Conservation (phyloP, 2,329 filamentous ascomycete species). For the Scleromitrula shiraiana region DNA sequence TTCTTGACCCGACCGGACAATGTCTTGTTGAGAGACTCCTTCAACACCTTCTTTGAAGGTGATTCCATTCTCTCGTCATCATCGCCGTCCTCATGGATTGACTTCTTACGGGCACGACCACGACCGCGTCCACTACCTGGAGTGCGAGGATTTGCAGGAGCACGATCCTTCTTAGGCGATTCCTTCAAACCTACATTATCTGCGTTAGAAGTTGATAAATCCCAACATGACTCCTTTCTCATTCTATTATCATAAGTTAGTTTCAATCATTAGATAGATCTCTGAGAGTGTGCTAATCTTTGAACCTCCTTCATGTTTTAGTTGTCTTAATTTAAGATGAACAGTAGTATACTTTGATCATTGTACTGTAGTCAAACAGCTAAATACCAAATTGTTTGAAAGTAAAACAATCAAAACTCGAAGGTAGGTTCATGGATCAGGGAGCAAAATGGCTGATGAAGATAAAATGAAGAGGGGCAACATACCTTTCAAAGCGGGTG, state of each 20-base stretch:
- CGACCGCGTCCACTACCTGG: neutral
- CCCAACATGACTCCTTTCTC: conserved; percentile 20
- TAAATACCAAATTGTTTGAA: too few species aligned
- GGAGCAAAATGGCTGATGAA: too few species aligned
- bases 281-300: too few species aligned
- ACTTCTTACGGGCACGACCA: conserved; percentile 1
- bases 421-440: too few species aligned
- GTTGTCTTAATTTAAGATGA: too few species aligned
- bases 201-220: conserved; percentile 12
- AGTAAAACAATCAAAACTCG: too few species aligned
- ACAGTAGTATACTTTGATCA: too few species aligned
- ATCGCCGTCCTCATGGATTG: conserved; percentile 8
- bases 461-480: neutral
- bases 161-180: conserved; percentile 6
- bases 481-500: conserved; percentile 22
- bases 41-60: conserved; percentile 19
- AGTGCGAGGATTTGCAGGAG: neutral
- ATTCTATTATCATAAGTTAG: conserved; percentile 3
- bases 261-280: too few species aligned
- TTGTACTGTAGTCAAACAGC: too few species aligned
- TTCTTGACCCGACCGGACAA: conserved; percentile 19
- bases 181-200: neutral
- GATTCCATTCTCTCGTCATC: conserved; percentile 10
- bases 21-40: conserved; percentile 17
- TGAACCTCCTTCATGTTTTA: too few species aligned